A percentile compares a stretch with the other conserved stretches of the same genome.
These are phyloP conservation scores for Aspergillus egyptiacus DNA, from an alignment of 495 filamentous ascomycete genomes.

Conservation along the genomic window DNA sequence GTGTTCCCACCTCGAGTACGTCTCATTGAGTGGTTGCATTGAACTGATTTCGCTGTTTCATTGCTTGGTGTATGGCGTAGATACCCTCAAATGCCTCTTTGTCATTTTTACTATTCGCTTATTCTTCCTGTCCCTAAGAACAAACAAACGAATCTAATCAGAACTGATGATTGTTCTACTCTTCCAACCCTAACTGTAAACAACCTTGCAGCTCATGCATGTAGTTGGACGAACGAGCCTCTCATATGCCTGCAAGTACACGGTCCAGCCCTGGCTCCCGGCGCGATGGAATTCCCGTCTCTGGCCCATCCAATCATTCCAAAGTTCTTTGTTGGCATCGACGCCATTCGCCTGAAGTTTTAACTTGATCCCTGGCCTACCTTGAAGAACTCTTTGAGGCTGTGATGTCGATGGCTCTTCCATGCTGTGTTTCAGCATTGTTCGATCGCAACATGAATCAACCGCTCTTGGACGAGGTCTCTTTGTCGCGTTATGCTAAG, in stretches of 20 bases:
- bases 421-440: too few relatives aligned
- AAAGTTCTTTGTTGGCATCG: background rate
- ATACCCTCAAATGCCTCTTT: slow-evolving; percentile 18
- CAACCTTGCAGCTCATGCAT: too few relatives aligned
- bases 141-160: background rate
- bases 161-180: background rate
- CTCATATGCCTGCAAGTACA: background rate
- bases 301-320: background rate
- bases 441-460: too few relatives aligned
- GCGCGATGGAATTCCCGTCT: too few relatives aligned
- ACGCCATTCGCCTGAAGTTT: background rate
- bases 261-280: too few relatives aligned
- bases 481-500: too few relatives aligned
- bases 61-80: slow-evolving; percentile 18
- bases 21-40: background rate
- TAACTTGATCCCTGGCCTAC: too few relatives aligned
- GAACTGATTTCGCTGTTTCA: slow-evolving; percentile 8
- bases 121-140: slow-evolving; percentile 13
- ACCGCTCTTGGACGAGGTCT: background rate
- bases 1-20: slow-evolving; percentile 22
- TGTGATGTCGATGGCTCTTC: too few relatives aligned
- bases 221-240: background rate
- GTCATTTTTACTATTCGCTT: slow-evolving; percentile 13
- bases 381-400: too few relatives aligned
- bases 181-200: background rate